Conservation (phyloP, 805 yeast genomes). For the Candida nemodendra region DNA sequence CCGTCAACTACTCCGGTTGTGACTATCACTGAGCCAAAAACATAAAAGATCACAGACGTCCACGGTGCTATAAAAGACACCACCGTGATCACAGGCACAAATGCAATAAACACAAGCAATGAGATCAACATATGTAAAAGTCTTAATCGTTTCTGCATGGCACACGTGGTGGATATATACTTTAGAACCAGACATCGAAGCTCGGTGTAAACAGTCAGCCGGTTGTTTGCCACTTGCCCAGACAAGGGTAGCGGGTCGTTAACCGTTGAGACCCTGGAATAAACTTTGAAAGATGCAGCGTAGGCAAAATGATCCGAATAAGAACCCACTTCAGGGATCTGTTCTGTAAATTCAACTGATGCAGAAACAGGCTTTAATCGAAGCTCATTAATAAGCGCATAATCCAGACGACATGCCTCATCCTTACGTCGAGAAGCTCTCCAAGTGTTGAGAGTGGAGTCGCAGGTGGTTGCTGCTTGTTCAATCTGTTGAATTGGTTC, state of each 20-base stretch:
- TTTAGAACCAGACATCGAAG: constrained; percentile 45
- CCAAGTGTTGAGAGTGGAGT: constrained; percentile 86
- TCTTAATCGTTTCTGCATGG: constrained; percentile 66
- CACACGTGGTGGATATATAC: constrained; percentile 49
- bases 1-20: constrained; percentile 75
- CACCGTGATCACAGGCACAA: constrained; percentile 57
- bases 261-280: constrained; percentile 16
- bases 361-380: constrained; percentile 58
- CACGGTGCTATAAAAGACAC: constrained; percentile 54
- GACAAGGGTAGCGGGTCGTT: background rate
- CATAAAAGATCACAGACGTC: constrained; percentile 64
- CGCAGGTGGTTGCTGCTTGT: constrained; percentile 86
- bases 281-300: constrained; percentile 40
- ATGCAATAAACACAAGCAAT: constrained; percentile 47
- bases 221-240: constrained; percentile 8
- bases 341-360: constrained; percentile 70
- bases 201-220: constrained; percentile 44
- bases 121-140: constrained; percentile 61
- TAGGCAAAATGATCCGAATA: constrained; percentile 94
- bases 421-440: constrained; percentile 50
- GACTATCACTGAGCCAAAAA: constrained; percentile 53
- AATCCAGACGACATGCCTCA: constrained; percentile 88
- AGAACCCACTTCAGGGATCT: constrained; percentile 65
- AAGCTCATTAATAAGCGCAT: constrained; percentile 70
- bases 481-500: constrained; percentile 61